These are phyloP conservation scores for Pneumocystis jirovecii DNA, from an alignment of 1,139 yeast species.

Conservation along the genomic window DNA sequence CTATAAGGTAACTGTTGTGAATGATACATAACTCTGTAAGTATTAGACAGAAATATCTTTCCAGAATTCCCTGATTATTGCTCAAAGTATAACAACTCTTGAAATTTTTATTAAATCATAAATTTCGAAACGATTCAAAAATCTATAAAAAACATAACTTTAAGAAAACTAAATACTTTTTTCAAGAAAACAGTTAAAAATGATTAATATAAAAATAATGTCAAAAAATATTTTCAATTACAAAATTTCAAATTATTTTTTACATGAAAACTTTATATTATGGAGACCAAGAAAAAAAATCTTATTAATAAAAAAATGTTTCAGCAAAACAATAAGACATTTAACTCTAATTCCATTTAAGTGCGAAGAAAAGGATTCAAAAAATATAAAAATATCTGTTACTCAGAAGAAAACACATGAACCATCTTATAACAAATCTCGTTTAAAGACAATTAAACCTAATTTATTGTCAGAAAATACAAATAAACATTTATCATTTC, in stretches of 20 bases:
- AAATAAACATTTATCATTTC: background rate
- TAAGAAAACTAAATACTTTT: background rate
- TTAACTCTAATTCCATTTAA: background rate
- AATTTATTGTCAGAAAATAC: background rate
- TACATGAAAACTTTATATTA: background rate
- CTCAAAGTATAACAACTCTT: background rate
- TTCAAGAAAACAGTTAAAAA: background rate
- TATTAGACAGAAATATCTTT: background rate
- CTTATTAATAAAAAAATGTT: background rate
- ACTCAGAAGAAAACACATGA: background rate
- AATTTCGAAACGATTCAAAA: background rate
- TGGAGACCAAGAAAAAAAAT: background rate
- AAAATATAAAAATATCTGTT: background rate
- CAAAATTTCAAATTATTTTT: background rate
- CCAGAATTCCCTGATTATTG: background rate
- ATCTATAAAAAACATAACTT: background rate
- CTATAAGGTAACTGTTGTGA: background rate
- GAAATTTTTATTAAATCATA: background rate
- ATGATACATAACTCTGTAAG: background rate
- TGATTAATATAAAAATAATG: background rate
- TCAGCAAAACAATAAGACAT: background rate
- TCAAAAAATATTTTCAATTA: background rate
- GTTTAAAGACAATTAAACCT: background rate
- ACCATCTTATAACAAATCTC: background rate
- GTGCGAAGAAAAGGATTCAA: background rate